A percentile compares a stretch with the other conserved stretches of the same genome.
Conservation (phyloP, 371 early-diverging fungal species). For the Entomophthora muscae region DNA sequence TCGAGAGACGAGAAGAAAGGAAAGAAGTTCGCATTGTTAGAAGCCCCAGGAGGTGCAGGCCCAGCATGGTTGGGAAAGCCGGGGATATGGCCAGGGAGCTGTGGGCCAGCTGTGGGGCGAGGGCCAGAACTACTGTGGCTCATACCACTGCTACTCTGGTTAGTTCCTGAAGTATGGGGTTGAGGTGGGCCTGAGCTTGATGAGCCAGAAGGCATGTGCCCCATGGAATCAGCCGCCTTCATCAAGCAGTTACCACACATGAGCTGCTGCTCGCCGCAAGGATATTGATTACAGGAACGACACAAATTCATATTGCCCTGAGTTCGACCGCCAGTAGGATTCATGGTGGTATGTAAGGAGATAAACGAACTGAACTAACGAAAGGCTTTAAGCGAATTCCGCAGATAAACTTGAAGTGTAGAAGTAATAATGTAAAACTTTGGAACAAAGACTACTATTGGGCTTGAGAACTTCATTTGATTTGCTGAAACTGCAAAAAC, state of each 20-base stretch:
- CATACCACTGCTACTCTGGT: too few relatives aligned
- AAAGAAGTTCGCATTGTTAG: constrained; percentile 7
- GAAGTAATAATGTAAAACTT: neutral
- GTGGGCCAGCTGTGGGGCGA: neutral
- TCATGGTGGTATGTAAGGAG: neutral
- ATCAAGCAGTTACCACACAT: constrained; percentile 4
- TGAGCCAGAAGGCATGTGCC: neutral
- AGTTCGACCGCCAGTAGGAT: neutral
- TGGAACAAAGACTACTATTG: neutral
- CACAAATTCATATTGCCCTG: neutral
- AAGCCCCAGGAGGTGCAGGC: neutral
- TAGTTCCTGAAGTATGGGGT: neutral
- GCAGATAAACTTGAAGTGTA: neutral
- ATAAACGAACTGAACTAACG: neutral
- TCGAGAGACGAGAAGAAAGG: constrained; percentile 5
- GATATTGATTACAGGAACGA: constrained; percentile 5
- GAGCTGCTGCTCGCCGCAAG: neutral
- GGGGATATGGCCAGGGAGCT: neutral
- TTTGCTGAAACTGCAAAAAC: too few relatives aligned
- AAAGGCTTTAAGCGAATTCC: neutral
- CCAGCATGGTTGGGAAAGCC: neutral
- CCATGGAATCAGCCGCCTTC: neutral
- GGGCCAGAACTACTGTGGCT: neutral
- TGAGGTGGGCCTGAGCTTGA: neutral
- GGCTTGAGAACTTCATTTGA: too few relatives aligned